Evolutionary conservation across 78 protist genomes (phyloP), one percentile per base, ranked within the genome.

Genomic region (Planoprotostelium fungivorum): DNA sequence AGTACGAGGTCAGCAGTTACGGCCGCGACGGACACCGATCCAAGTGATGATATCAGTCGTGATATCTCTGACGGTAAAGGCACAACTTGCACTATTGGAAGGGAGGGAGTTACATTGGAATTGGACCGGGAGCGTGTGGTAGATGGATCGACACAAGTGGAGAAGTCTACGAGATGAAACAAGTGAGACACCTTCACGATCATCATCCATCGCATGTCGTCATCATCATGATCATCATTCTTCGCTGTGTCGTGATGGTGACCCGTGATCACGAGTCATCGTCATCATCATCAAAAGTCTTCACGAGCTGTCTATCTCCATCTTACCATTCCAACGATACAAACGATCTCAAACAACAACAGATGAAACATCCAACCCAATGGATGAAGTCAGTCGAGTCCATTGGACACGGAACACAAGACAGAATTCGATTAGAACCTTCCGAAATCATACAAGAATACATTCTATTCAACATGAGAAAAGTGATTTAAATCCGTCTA

Each of bases 41-140:
- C 63, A 35, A 16, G 38, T 36, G 16, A 85, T 85, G 16, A 23
- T 35, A 16, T 29, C 29, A 83, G 84, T 83, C 84, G 29, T 29
- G 29, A 83, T 29, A 29, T 29, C 29, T 29, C 29, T 29, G 29
- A 86, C n/a, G 29, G 28, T 85, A 28, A 37, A 85, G 39, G 86
- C 95, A 93, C 38, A 93, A 93, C 86, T 16, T 36, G 84, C 89
- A 90, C 29, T 93, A 93, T 87, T 93, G 95, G 95, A 86, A 92
- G 89, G 92, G 93, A 37, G 93, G 93, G 36, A 91, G 89, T 88
- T 93, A 88, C 86, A 90, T 93, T 85, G 95, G 95, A 34, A 88
- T 93, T 38, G 95, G 95, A 35, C 95, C 95, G 5, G 95, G 95
- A 36, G 90, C 95, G 37, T 86, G 90, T 63, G 73, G 73, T 25